Base-by-base conservation (phyloP, 164 flowering plant genomes). In the Houttuynia cordata region DNA sequence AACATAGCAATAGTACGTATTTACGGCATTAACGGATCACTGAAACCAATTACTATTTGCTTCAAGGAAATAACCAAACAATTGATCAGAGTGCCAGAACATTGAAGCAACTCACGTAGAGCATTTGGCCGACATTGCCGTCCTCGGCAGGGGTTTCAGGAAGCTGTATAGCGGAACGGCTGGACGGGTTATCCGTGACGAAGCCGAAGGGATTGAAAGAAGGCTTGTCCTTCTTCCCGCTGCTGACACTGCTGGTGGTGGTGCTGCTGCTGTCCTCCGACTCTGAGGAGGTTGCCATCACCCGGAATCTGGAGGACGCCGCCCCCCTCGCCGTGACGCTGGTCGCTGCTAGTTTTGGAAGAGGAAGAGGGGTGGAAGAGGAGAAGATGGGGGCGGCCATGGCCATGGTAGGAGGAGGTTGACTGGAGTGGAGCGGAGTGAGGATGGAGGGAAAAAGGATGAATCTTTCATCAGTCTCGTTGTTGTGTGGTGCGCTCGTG, bases 121-220 rank as follows among this genome's bases (percentile, higher is more conserved):
- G 86, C 93, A 92, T 80, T 68, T 92, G 96, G 53, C 98, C 98
- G 55, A 92, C 98, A 67, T 92, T 92, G 41, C 98, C 98, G 51
- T 79, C 93, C 75, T 92, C 91, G 1, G 96, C 98, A 4, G 98
- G 98, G 52, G 59, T 58, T 55, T 85, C 93, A 0, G 88, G 87
- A 18, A 92, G 86, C 81, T 92, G 98, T 70, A 92, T 92, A 22
- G 98, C 93, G 57, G 64, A 70, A 0, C 91, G 77, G 68, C 98
- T 89, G 0, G 98, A 92, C 0, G 96, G 91, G 66, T 92, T 92
- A 51, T 92, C 96, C 6, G 96, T 87, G 60, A 92, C 98, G 61
- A 92, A 92, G 1, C 96, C 90, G 56, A 92, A 87, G 2, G 96
- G 98, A 64, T 82, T 92, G 74, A 89, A 92, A 34, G 81, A 73